Evolutionary conservation across 805 yeast species (phyloP).

Genomic region (Sungouiozyma intestinalis): DNA sequence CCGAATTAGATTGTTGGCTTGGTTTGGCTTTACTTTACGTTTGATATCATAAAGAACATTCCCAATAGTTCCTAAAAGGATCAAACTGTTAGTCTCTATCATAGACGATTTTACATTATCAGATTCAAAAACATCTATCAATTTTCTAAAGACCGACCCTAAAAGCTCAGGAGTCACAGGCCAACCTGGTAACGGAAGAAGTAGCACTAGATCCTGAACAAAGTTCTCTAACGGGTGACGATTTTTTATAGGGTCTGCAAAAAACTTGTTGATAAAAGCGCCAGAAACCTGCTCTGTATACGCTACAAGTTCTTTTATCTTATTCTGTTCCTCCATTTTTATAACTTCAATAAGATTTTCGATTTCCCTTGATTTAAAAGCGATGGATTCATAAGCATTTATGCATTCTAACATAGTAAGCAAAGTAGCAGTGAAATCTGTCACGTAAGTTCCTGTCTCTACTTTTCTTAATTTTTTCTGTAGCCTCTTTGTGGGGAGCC

Average conservation of each 20-base stretch:
- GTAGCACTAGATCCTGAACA: slow-evolving; percentile 43
- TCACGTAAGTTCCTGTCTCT: slow-evolving; percentile 9
- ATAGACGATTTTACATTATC: slow-evolving; percentile 30
- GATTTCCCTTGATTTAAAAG: slow-evolving; percentile 1
- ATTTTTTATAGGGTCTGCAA: slow-evolving; percentile 21
- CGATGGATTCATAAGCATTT: slow-evolving; percentile 8
- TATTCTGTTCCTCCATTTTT: slow-evolving; percentile 4
- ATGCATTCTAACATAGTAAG: slow-evolving; percentile 18
- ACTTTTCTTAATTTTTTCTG: slow-evolving; percentile 18
- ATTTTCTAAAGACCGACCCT: slow-evolving; percentile 33
- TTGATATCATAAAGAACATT: slow-evolving; percentile 33
- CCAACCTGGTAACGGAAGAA: slow-evolving; percentile 51
- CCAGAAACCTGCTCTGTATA: slow-evolving; percentile 20
- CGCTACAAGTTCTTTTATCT: slow-evolving; percentile 3
- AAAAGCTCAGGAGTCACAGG: slow-evolving; percentile 46
- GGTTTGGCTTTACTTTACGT: slow-evolving; percentile 9
- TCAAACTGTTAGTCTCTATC: slow-evolving; percentile 45
- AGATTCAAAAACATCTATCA: slow-evolving; percentile 32
- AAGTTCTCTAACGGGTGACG: slow-evolving; percentile 40
- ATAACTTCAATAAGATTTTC: neutral
- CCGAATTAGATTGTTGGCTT: slow-evolving; percentile 14
- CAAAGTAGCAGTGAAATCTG: slow-evolving; percentile 24
- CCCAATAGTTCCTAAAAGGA: slow-evolving; percentile 53
- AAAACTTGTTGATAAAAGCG: slow-evolving; percentile 13
- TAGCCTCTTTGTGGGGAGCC: slow-evolving; percentile 36